A percentile compares a stretch with the other conserved stretches of the same genome.
phyloP scores from a whole-genome alignment of 1,284 basidiomycete species.

The Moesziomyces sp. region DNA sequence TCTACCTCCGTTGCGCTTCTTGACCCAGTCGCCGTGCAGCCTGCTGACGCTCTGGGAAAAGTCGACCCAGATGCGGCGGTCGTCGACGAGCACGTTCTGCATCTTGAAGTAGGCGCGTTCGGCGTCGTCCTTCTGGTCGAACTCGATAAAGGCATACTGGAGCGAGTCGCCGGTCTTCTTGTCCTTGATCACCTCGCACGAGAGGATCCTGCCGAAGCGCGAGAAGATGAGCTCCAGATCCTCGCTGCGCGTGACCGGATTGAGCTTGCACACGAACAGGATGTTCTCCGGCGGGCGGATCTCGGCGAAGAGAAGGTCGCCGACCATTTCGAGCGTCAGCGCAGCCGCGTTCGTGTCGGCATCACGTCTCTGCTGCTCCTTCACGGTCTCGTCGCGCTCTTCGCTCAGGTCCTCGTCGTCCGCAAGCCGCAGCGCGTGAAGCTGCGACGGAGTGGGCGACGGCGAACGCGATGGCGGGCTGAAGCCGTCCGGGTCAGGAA shows the following conservation, averaged over 20 bases:
- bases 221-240: slow-evolving; percentile 98
- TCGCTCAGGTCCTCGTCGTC: slow-evolving; percentile 71
- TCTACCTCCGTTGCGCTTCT: slow-evolving; percentile 57
- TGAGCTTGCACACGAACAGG: slow-evolving; percentile 97
- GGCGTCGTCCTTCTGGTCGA: slow-evolving; percentile 89
- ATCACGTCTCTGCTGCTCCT: slow-evolving; percentile 80
- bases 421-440: slow-evolving; percentile 75
- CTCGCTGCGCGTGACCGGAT: slow-evolving; percentile 92
- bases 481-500: slow-evolving; percentile 78
- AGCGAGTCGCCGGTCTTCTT: slow-evolving; percentile 94
- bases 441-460: slow-evolving; percentile 69
- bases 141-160: slow-evolving; percentile 99
- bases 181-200: slow-evolving; percentile 95
- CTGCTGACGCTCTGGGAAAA: slow-evolving; percentile 81
- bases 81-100: slow-evolving; percentile 99
- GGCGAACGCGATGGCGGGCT: slow-evolving; percentile 80
- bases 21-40: slow-evolving; percentile 70
- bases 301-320: slow-evolving; percentile 96
- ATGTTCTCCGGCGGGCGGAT: slow-evolving; percentile 98
- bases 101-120: slow-evolving; percentile 99
- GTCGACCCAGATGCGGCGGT: slow-evolving; percentile 97
- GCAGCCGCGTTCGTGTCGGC: slow-evolving; percentile 91
- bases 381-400: slow-evolving; percentile 80
- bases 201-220: slow-evolving; percentile 92
- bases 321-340: slow-evolving; percentile 98